A percentile compares a stretch with the other conserved stretches of the same genome.
phyloP scores from a whole-genome alignment of 371 early-diverging fungal genomes.

The Mucor mucedo region DNA sequence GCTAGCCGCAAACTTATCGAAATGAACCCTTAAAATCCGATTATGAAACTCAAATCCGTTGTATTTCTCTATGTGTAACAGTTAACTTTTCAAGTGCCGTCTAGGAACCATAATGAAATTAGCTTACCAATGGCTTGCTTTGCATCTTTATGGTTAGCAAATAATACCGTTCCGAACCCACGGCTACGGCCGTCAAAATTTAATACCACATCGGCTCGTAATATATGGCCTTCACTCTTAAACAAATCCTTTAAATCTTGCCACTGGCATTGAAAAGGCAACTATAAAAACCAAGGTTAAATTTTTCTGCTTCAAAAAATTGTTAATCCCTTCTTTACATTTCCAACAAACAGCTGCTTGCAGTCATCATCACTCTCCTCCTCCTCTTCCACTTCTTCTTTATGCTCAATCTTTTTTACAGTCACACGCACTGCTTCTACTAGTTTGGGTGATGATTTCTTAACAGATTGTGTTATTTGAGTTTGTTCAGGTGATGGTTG shows the following conservation, averaged over 20 bases:
- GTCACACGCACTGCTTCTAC: not conserved
- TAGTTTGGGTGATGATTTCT: not conserved
- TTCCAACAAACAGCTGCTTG: slow-evolving; percentile 65
- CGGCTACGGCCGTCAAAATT: slow-evolving; percentile 62
- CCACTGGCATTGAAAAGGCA: slow-evolving; percentile 77
- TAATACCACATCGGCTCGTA: slow-evolving; percentile 72
- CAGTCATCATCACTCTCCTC: slow-evolving; percentile 1
- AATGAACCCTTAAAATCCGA: slow-evolving; percentile 69
- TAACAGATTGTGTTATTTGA: too few relatives aligned
- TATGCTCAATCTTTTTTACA: not conserved
- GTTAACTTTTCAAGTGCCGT: not conserved
- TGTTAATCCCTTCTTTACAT: slow-evolving; percentile 45
- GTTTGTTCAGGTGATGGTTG: too few relatives aligned
- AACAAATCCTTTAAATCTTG: slow-evolving; percentile 84
- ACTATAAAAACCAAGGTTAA: slow-evolving; percentile 35
- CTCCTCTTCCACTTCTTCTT: slow-evolving; percentile 2
- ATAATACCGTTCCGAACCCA: slow-evolving; percentile 77
- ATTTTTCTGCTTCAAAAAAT: not conserved
- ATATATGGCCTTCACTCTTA: slow-evolving; percentile 67
- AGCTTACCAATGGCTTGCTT: slow-evolving; percentile 68
- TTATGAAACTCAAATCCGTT: slow-evolving; percentile 78
- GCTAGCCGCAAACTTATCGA: slow-evolving; percentile 22
- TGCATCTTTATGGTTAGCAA: slow-evolving; percentile 69
- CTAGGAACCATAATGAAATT: slow-evolving; percentile 1
- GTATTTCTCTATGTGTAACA: slow-evolving; percentile 43